phyloP scores from a whole-genome alignment of 2,329 filamentous ascomycete genomes.

The Aspergillus ustus region DNA sequence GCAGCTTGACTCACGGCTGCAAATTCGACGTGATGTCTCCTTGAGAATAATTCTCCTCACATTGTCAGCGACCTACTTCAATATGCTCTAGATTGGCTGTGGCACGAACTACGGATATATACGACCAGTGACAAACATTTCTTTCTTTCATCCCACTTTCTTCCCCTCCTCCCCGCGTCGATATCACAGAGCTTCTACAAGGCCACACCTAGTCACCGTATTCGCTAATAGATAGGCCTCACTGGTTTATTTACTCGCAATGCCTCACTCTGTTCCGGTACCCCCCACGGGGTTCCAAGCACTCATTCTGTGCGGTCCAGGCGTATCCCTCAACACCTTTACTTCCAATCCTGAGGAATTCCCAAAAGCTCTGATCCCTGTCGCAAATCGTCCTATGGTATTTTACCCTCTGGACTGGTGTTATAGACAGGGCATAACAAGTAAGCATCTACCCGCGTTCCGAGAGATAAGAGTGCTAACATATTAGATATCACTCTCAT shows the following conservation, averaged over 20 bases:
- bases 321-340: constrained; percentile 55
- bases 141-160: background rate
- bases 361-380: constrained; percentile 54
- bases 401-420: constrained; percentile 56
- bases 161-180: constrained; percentile 16
- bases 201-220: background rate
- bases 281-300: constrained; percentile 61
- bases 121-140: background rate
- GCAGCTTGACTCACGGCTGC: constrained; percentile 12
- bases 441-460: constrained; percentile 32
- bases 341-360: constrained; percentile 54
- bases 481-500: constrained; percentile 52
- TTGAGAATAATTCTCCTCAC: background rate
- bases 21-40: background rate
- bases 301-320: constrained; percentile 54
- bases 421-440: constrained; percentile 54
- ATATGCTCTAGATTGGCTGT: background rate
- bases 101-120: background rate
- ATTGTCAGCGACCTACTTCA: background rate
- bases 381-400: constrained; percentile 57
- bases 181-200: constrained; percentile 17
- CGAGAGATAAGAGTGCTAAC: constrained; percentile 7
- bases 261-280: constrained; percentile 49
- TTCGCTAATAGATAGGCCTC: background rate
- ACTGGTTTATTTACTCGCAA: constrained; percentile 14